phyloP scores from a whole-genome alignment of 1,139 yeast genomes.

The Diutina mesorugosa region DNA sequence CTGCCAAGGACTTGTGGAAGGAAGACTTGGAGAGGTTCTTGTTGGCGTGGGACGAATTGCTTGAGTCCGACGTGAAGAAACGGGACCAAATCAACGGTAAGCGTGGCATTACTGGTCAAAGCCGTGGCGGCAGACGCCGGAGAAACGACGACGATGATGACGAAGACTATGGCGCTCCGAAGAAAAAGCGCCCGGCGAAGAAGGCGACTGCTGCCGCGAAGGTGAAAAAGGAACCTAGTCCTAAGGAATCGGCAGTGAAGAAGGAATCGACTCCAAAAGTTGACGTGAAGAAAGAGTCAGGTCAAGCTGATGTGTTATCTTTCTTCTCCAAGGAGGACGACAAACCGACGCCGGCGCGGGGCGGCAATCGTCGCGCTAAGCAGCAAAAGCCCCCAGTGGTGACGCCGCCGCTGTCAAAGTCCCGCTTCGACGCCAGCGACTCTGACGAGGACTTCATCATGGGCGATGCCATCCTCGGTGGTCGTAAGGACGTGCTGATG shows the following conservation, averaged over 20 bases:
- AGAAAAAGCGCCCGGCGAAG: constrained; percentile 8
- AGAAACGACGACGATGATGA: constrained; percentile 8
- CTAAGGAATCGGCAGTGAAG: background rate
- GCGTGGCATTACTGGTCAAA: constrained; percentile 13
- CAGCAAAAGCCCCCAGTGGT: background rate
- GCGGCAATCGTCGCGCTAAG: too few species aligned
- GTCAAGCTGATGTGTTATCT: background rate
- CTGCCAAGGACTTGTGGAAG: constrained; percentile 85
- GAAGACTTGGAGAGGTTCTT: constrained; percentile 68
- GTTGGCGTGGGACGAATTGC: constrained; percentile 52
- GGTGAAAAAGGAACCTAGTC: background rate
- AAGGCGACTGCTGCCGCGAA: constrained; percentile 6
- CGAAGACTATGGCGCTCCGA: constrained; percentile 8
- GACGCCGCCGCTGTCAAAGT: background rate
- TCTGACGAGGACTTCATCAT: background rate
- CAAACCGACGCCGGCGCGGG: background rate
- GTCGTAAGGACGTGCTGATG: background rate
- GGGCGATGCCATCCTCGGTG: background rate
- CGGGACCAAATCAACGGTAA: constrained; percentile 18
- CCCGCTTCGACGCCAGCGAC: background rate
- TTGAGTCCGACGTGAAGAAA: constrained; percentile 19
- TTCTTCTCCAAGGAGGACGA: background rate
- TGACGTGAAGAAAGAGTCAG: background rate
- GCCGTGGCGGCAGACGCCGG: constrained; percentile 6
- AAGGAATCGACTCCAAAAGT: background rate